These are phyloP conservation scores for Telfairia occidentalis DNA, from an alignment of 331 rosid genomes.

Conservation along the genomic window DNA sequence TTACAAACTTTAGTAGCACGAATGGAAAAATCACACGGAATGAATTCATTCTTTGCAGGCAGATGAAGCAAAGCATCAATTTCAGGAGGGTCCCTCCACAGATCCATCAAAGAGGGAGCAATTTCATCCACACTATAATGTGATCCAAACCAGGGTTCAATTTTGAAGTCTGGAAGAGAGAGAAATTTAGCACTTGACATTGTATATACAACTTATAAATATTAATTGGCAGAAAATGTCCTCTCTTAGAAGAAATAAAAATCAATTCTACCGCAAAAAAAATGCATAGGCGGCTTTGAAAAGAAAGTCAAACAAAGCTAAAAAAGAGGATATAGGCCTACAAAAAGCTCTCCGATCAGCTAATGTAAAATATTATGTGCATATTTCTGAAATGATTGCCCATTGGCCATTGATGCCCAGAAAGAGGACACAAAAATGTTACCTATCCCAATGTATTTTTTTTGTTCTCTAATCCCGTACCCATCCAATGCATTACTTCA, in stretches of 20 bases:
- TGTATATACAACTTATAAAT: neutral
- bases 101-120: conserved; percentile 47
- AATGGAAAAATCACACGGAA: conserved; percentile 82
- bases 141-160: conserved; percentile 95
- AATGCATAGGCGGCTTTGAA: neutral
- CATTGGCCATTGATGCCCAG: neutral
- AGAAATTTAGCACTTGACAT: conserved; percentile 5
- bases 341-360: neutral
- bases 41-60: conserved; percentile 82
- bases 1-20: conserved; percentile 27
- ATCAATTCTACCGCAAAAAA: neutral
- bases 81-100: conserved; percentile 73
- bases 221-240: neutral
- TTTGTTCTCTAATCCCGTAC: neutral
- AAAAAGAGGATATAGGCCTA: neutral
- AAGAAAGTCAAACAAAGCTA: neutral
- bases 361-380: neutral
- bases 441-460: neutral
- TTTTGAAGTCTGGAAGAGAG: conserved; percentile 41
- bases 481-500: neutral
- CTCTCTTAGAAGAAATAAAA: neutral
- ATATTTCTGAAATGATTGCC: neutral
- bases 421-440: neutral
- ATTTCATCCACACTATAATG: conserved; percentile 61
- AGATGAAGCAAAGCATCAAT: conserved; percentile 67